Evolutionary conservation across 306 rosid species (phyloP).

Genomic region (Trifolium pratense): DNA sequence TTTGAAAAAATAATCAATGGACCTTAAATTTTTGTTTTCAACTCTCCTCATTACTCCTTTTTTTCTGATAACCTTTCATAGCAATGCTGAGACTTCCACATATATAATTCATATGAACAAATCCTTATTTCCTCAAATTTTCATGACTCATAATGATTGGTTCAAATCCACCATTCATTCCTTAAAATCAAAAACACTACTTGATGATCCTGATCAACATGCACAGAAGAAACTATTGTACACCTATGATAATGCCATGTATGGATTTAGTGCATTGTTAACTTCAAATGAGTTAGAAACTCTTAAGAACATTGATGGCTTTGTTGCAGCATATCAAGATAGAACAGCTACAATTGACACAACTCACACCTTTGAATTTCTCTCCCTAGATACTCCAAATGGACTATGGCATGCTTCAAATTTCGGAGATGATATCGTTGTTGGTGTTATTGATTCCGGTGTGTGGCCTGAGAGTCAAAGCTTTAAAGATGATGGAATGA

Average conservation of each 20-base stretch:
- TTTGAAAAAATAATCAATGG: slow-evolving; percentile 15
- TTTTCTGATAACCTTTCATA: slow-evolving; percentile 27
- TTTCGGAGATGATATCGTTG: slow-evolving; percentile 38
- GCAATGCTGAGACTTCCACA: slow-evolving; percentile 33
- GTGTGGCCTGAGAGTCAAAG: slow-evolving; percentile 47
- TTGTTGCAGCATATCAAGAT: slow-evolving; percentile 39
- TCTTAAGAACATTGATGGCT: slow-evolving; percentile 35
- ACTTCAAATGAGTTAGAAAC: slow-evolving; percentile 38
- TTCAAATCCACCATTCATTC: slow-evolving; percentile 35
- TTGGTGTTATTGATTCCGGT: slow-evolving; percentile 43
- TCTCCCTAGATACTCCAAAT: slow-evolving; percentile 33
- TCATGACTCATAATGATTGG: slow-evolving; percentile 39
- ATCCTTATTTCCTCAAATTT: slow-evolving; percentile 36
- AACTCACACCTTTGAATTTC: slow-evolving; percentile 45
- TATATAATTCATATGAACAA: slow-evolving; percentile 49
- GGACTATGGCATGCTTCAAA: slow-evolving; percentile 44
- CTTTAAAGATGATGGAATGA: slow-evolving; percentile 46
- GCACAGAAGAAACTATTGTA: slow-evolving; percentile 20
- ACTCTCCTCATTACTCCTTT: slow-evolving; percentile 8
- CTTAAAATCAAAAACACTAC: slow-evolving; percentile 10
- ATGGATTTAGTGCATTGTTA: slow-evolving; percentile 42
- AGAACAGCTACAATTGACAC: slow-evolving; percentile 37
- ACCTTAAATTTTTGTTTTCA: slow-evolving; percentile 9
- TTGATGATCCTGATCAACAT: neutral
- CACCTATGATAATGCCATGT: slow-evolving; percentile 40